These are phyloP conservation scores for Knufia fluminis DNA, from an alignment of 2,329 filamentous ascomycete species.

Conservation along the genomic window DNA sequence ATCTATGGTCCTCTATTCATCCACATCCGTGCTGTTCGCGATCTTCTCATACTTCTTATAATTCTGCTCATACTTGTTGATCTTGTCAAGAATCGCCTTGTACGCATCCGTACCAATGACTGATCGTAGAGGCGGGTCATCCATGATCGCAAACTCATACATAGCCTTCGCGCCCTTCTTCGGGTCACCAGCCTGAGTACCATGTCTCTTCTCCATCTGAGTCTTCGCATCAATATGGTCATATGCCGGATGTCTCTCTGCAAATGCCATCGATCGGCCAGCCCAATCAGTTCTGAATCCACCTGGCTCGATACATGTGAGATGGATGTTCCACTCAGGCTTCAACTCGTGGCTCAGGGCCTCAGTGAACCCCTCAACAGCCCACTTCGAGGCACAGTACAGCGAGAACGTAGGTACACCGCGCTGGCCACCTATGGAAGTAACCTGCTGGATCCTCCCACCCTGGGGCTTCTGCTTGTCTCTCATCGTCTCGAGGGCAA, in stretches of 20 bases:
- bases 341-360: conserved; percentile 37
- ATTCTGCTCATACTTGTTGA: conserved; percentile 20
- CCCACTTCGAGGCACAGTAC: conserved; percentile 38
- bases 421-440: conserved; percentile 41
- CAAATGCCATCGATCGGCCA: conserved; percentile 20
- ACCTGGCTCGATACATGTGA: conserved; percentile 24
- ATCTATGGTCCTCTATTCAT: conserved; percentile 11
- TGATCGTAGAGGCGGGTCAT: conserved; percentile 16
- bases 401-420: conserved; percentile 30
- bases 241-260: conserved; percentile 21
- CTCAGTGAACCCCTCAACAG: conserved; percentile 41
- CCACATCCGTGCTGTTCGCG: conserved; percentile 21
- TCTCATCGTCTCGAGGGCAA: conserved; percentile 23
- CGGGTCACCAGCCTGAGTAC: conserved; percentile 25
- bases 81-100: conserved; percentile 19
- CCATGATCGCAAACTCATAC: conserved; percentile 25
- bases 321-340: conserved; percentile 35
- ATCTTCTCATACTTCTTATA: conserved; percentile 18
- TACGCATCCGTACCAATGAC: conserved; percentile 22
- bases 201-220: conserved; percentile 21
- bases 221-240: conserved; percentile 21
- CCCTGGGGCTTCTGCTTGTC: conserved; percentile 29
- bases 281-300: conserved; percentile 23
- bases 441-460: conserved; percentile 47
- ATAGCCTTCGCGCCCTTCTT: conserved; percentile 27